Evolutionary conservation across 148 eudicot genomes (phyloP).

Genomic region (Dianthus caryophyllus): DNA sequence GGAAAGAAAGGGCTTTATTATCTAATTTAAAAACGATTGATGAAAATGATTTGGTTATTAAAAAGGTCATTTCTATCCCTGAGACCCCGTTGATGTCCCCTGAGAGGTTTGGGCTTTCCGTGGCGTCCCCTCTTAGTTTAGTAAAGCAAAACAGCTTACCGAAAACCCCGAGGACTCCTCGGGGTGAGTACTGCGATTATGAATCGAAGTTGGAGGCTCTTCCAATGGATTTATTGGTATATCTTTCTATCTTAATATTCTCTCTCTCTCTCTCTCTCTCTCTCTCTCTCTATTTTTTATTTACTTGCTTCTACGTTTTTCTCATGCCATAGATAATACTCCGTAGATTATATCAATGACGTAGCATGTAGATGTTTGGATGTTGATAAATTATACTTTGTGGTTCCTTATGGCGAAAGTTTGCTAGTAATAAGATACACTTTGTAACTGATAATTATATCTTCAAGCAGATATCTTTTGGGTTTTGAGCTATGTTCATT

Average conservation of each 20-base stretch:
- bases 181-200: conserved; percentile 33
- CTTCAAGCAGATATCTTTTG: background rate
- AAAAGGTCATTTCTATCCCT: background rate
- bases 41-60: conserved; percentile 17
- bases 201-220: conserved; percentile 90
- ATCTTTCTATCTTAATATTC: background rate
- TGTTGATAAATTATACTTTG: too few relatives aligned
- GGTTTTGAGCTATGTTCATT: background rate
- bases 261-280: too few relatives aligned
- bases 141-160: conserved; percentile 35
- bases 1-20: conserved; percentile 65
- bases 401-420: background rate
- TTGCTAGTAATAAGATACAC: background rate
- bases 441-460: background rate
- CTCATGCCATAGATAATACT: background rate
- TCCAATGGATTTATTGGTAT: conserved; percentile 89
- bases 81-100: conserved; percentile 11
- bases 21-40: conserved; percentile 34
- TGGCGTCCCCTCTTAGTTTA: conserved; percentile 16
- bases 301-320: too few relatives aligned
- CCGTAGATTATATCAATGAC: too few relatives aligned
- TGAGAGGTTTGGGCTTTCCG: conserved; percentile 6
- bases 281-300: background rate
- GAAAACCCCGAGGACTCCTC: conserved; percentile 80
- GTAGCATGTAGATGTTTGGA: too few relatives aligned